phyloP scores from a whole-genome alignment of 192 early-diverging fungal genomes.

The Rhizoclosmatium globosum region DNA sequence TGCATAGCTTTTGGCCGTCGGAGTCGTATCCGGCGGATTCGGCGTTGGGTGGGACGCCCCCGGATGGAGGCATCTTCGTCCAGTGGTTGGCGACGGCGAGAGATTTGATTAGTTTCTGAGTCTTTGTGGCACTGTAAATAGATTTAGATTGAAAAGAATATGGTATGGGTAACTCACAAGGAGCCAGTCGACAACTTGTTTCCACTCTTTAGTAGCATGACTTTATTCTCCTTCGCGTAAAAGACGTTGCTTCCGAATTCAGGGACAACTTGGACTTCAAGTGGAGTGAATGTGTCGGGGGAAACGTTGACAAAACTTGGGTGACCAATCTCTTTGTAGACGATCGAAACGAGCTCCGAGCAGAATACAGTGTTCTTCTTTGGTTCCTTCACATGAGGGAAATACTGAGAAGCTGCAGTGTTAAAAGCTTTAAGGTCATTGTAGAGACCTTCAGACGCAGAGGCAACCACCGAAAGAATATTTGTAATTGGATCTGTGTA shows the following conservation, averaged over 20 bases:
- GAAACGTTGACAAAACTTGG: slow-evolving; percentile 22
- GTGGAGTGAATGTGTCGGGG: slow-evolving; percentile 48
- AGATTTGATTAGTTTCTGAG: slow-evolving; percentile 16
- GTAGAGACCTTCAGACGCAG: slow-evolving; percentile 38
- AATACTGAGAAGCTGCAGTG: slow-evolving; percentile 6
- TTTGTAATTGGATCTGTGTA: slow-evolving; percentile 29
- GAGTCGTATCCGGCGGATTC: slow-evolving; percentile 24
- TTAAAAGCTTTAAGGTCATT: slow-evolving; percentile 22
- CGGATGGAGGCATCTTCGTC: neutral
- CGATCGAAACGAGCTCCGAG: slow-evolving; percentile 41
- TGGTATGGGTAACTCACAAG: neutral
- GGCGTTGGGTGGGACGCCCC: slow-evolving; percentile 16
- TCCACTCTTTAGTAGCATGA: neutral
- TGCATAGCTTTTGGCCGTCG: slow-evolving; percentile 20
- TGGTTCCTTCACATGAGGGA: neutral
- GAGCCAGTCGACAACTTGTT: neutral
- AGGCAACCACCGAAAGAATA: slow-evolving; percentile 40
- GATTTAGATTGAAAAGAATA: neutral
- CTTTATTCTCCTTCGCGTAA: slow-evolving; percentile 37
- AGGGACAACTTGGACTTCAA: slow-evolving; percentile 39
- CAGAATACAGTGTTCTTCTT: slow-evolving; percentile 49
- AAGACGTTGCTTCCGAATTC: slow-evolving; percentile 29
- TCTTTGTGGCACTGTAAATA: neutral
- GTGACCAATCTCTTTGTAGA: slow-evolving; percentile 35
- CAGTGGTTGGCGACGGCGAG: neutral